These are phyloP conservation scores for Bipolaris oryzae DNA, from an alignment of 2,329 filamentous ascomycete genomes.

Conservation along the genomic window DNA sequence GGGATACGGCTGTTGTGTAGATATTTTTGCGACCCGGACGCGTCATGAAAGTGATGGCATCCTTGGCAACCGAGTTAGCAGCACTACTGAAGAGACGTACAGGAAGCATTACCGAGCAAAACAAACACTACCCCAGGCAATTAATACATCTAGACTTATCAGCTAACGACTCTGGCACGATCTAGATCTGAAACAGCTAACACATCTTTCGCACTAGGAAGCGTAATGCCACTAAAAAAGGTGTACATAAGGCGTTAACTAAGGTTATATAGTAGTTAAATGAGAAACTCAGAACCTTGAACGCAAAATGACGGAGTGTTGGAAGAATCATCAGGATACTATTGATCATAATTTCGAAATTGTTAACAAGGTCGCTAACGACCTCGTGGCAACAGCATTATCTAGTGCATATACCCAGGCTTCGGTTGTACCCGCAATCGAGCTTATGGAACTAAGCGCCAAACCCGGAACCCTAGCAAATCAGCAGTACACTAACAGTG, in stretches of 20 bases:
- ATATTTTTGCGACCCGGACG: too few species aligned
- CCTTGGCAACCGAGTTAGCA: too few species aligned
- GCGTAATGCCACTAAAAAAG: constrained; percentile 12
- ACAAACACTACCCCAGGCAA: constrained; percentile 7
- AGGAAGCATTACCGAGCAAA: constrained; percentile 9
- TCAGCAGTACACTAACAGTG: too few species aligned
- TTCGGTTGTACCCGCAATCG: constrained; percentile 7
- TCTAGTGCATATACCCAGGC: constrained; percentile 10
- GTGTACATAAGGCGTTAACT: constrained; percentile 9
- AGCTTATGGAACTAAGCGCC: neutral
- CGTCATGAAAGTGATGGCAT: too few species aligned
- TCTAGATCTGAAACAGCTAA: constrained; percentile 11
- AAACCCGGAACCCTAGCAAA: too few species aligned
- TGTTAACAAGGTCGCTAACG: constrained; percentile 10
- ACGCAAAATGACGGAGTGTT: neutral
- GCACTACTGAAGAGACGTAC: constrained; percentile 4
- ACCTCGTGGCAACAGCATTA: constrained; percentile 7
- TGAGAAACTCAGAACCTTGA: constrained; percentile 12
- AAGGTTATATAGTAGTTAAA: constrained; percentile 10
- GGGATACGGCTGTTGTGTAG: too few species aligned
- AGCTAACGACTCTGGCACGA: constrained; percentile 7
- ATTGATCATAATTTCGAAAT: constrained; percentile 12
- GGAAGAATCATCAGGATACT: constrained; percentile 2
- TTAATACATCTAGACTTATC: constrained; percentile 8
- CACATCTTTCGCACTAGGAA: constrained; percentile 5